These are phyloP conservation scores for Solanum paucissectum DNA, from an alignment of 257 asterid species.

Conservation along the genomic window DNA sequence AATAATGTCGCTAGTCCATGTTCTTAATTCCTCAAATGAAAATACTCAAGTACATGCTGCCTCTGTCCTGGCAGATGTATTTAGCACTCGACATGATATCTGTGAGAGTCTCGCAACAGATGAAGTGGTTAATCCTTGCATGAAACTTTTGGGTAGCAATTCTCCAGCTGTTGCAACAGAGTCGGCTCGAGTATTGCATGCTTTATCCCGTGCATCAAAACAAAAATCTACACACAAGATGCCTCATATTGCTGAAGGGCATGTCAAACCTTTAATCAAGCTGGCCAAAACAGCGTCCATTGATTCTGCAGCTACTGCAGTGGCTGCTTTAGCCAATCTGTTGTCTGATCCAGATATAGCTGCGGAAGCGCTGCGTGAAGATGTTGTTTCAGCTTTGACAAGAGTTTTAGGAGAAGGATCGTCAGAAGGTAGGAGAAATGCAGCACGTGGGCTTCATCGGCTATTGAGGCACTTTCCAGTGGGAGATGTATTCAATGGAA, in stretches of 20 bases:
- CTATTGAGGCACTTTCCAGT: conserved; percentile 58
- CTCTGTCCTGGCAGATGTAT: conserved; percentile 57
- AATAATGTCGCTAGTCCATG: conserved; percentile 62
- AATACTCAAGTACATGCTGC: conserved; percentile 60
- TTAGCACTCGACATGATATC: conserved; percentile 50
- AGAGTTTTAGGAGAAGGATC: conserved; percentile 72
- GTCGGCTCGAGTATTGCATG: conserved; percentile 63
- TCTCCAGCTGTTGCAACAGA: conserved; percentile 54
- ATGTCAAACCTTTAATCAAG: conserved; percentile 52
- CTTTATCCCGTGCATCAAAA: conserved; percentile 52
- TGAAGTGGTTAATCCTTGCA: conserved; percentile 54
- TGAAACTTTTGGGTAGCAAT: conserved; percentile 52
- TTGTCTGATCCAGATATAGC: conserved; percentile 62
- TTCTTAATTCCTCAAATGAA: conserved; percentile 65
- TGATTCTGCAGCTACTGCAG: conserved; percentile 66
- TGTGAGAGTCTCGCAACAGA: conserved; percentile 62
- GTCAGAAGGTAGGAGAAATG: conserved; percentile 58
- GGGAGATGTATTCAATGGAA: conserved; percentile 50
- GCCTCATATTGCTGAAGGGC: conserved; percentile 60
- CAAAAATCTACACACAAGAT: conserved; percentile 25
- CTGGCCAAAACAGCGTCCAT: conserved; percentile 63
- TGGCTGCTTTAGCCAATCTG: conserved; percentile 69
- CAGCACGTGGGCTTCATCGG: conserved; percentile 69
- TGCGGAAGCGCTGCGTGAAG: conserved; percentile 70
- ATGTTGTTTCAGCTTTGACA: conserved; percentile 65